Evolutionary conservation across 2,329 filamentous ascomycete genomes (phyloP).

Genomic region (Epichloe aotearoae): DNA sequence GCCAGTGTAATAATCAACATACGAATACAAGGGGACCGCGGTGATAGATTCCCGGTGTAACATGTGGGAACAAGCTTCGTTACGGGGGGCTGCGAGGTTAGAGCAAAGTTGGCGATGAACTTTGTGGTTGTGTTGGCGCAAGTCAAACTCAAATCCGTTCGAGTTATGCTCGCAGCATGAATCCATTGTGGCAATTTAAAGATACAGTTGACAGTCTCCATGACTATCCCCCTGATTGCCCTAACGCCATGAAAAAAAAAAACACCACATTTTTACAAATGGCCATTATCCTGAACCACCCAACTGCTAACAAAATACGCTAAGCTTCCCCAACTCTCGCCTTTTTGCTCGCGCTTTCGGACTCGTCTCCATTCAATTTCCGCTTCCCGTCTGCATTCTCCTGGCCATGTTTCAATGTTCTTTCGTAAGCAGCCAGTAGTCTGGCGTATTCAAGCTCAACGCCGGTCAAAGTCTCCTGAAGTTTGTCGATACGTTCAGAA

Average conservation of each 20-base stretch:
- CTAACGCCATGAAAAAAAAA: not conserved
- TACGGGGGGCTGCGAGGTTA: too few species aligned
- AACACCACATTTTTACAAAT: not conserved
- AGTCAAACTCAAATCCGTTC: too few species aligned
- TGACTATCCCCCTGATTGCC: not conserved
- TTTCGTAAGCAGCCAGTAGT: constrained; percentile 38
- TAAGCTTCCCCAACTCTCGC: constrained; percentile 25
- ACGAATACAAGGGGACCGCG: too few species aligned
- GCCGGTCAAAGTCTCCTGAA: constrained; percentile 53
- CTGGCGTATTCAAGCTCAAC: constrained; percentile 64
- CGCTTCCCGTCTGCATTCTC: constrained; percentile 29
- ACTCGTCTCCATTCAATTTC: constrained; percentile 24
- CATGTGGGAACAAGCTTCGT: too few species aligned
- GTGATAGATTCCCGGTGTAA: too few species aligned
- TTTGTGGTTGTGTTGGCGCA: too few species aligned
- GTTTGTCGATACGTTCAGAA: constrained; percentile 55
- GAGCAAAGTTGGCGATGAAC: too few species aligned
- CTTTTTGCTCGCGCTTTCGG: constrained; percentile 29
- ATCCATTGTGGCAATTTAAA: not conserved
- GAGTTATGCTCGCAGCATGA: too few species aligned
- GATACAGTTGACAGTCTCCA: not conserved
- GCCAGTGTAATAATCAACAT: too few species aligned
- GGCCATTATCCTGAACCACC: not conserved
- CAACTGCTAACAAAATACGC: not conserved
- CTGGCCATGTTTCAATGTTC: constrained; percentile 17